A percentile compares a stretch with the other conserved stretches of the same genome.
These are phyloP conservation scores for Pseudocercospora crystallina DNA, from an alignment of 2,329 filamentous ascomycete species.

Conservation along the genomic window DNA sequence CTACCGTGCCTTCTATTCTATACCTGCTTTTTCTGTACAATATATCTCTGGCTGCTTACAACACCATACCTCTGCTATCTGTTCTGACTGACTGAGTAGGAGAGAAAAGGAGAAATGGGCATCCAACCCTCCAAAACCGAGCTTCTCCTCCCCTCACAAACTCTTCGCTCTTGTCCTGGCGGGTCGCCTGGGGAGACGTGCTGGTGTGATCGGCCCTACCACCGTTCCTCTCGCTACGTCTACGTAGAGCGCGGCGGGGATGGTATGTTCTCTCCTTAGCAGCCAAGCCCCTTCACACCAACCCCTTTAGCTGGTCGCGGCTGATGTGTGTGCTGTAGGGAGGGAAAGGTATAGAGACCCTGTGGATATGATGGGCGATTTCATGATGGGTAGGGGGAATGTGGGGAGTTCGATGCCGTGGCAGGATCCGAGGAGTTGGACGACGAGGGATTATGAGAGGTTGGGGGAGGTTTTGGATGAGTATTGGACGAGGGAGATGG, in stretches of 20 bases:
- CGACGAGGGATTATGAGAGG: slow-evolving; percentile 28
- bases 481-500: slow-evolving; percentile 20
- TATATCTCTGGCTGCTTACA: background rate
- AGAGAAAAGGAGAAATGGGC: slow-evolving; percentile 24
- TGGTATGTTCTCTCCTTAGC: background rate
- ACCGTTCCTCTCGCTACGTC: slow-evolving; percentile 23
- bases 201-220: slow-evolving; percentile 24
- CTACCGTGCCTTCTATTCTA: too few relatives aligned
- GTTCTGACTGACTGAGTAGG: too few relatives aligned
- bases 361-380: slow-evolving; percentile 23
- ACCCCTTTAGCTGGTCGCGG: too few relatives aligned
- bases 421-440: slow-evolving; percentile 24
- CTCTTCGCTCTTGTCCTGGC: slow-evolving; percentile 25
- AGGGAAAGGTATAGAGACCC: slow-evolving; percentile 27
- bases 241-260: slow-evolving; percentile 28
- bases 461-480: slow-evolving; percentile 27
- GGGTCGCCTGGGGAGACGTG: slow-evolving; percentile 14
- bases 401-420: slow-evolving; percentile 14
- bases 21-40: background rate
- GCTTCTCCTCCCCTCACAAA: slow-evolving; percentile 28
- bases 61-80: background rate
- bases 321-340: slow-evolving; percentile 8
- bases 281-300: background rate
- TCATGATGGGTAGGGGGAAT: slow-evolving; percentile 16
- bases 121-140: slow-evolving; percentile 25